Conservation (phyloP, 306 rosid species). For the Gleditsia sinensis region DNA sequence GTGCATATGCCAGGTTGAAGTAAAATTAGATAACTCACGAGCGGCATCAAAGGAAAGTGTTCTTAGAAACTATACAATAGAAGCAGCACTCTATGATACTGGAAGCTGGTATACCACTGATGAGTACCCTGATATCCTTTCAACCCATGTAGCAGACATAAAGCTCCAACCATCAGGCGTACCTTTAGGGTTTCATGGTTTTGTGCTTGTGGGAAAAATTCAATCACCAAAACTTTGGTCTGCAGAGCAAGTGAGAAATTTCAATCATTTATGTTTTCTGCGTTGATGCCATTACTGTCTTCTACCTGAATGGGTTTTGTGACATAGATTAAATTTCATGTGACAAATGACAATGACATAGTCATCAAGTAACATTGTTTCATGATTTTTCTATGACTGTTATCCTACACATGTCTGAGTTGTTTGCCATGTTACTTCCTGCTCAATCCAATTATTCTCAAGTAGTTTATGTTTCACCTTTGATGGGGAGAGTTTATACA, state of each 20-base stretch:
- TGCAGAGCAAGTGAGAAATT: conserved; percentile 76
- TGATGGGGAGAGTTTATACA: neutral
- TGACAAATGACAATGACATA: neutral
- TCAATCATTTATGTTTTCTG: conserved; percentile 15
- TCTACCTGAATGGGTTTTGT: neutral
- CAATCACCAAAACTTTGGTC: conserved; percentile 88
- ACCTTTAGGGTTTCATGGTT: conserved; percentile 68
- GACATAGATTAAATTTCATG: neutral
- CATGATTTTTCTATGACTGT: neutral
- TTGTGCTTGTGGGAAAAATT: conserved; percentile 65
- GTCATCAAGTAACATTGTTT: neutral
- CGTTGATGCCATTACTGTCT: neutral
- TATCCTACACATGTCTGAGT: conserved; percentile 1
- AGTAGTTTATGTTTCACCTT: conserved; percentile 5
- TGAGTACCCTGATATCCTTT: conserved; percentile 59
- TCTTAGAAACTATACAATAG: conserved; percentile 62
- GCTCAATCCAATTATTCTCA: conserved; percentile 4
- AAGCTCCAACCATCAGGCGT: conserved; percentile 53
- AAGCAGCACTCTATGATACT: conserved; percentile 72
- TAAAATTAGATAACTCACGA: conserved; percentile 69
- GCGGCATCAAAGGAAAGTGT: conserved; percentile 61
- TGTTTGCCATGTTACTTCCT: conserved; percentile 27
- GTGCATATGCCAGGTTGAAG: conserved; percentile 71
- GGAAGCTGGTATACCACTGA: conserved; percentile 60
- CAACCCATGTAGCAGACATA: conserved; percentile 64